Conservation (phyloP, 2,329 filamentous ascomycete genomes). For the Fusarium sp. region DNA sequence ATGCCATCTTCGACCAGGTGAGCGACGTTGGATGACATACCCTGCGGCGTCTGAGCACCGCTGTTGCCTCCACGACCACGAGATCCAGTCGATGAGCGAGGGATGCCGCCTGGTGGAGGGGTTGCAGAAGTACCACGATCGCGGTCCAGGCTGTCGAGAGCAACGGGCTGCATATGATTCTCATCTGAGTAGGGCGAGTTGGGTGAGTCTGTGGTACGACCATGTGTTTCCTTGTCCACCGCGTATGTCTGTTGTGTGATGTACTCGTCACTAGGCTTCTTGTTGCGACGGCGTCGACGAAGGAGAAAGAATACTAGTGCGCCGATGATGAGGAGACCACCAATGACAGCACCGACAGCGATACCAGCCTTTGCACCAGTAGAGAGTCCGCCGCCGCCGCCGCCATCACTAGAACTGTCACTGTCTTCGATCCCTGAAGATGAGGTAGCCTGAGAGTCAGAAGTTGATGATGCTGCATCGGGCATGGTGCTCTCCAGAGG, state of each 20-base stretch:
- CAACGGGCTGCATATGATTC: conserved; percentile 48
- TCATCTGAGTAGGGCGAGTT: conserved; percentile 64
- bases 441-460: not conserved
- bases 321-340: conserved; percentile 58
- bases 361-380: conserved; percentile 65
- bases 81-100: conserved; percentile 41
- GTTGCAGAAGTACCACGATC: conserved; percentile 21
- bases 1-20: conserved; percentile 74
- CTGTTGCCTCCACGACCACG: conserved; percentile 33
- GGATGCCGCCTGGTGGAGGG: conserved; percentile 20
- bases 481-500: conserved; percentile 1
- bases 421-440: not conserved
- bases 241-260: conserved; percentile 58
- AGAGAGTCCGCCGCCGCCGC: conserved; percentile 53
- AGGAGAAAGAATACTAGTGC: conserved; percentile 61
- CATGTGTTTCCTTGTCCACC: conserved; percentile 63
- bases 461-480: conserved; percentile 12
- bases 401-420: conserved; percentile 3
- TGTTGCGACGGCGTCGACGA: conserved; percentile 57
- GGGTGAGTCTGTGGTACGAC: conserved; percentile 57
- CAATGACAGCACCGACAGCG: conserved; percentile 59
- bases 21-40: conserved; percentile 59
- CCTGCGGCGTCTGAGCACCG: conserved; percentile 50
- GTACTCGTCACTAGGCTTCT: conserved; percentile 41
- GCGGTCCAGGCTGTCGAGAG: conserved; percentile 35